phyloP scores from a whole-genome alignment of 192 early-diverging fungal genomes.

The Coemansia sp. region DNA sequence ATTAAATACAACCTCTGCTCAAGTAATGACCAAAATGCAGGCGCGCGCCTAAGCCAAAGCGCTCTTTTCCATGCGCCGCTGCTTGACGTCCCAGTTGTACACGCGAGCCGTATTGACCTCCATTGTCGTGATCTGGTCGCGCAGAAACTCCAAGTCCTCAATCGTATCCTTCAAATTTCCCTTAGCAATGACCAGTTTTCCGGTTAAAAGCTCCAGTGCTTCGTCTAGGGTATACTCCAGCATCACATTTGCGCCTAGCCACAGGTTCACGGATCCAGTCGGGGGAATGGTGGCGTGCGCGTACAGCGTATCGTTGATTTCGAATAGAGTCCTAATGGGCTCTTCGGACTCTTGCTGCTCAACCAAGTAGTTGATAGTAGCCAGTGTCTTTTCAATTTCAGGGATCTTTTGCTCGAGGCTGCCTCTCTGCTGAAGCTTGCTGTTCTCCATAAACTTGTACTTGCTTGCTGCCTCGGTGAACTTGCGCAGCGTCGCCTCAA shows the following conservation, averaged over 20 bases:
- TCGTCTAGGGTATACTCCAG: conserved; percentile 91
- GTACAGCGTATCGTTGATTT: conserved; percentile 93
- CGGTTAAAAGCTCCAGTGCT: conserved; percentile 71
- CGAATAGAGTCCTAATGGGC: conserved; percentile 80
- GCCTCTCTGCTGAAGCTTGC: conserved; percentile 78
- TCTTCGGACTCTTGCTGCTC: conserved; percentile 60
- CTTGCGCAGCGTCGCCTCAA: conserved; percentile 85
- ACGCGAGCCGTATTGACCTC: conserved; percentile 96
- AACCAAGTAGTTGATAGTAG: conserved; percentile 78
- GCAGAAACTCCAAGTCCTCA: conserved; percentile 90
- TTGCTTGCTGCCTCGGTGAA: conserved; percentile 93
- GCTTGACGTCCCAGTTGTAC: conserved; percentile 97
- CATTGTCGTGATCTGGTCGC: conserved; percentile 99
- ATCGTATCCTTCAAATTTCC: conserved; percentile 69
- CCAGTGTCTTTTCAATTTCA: conserved; percentile 91
- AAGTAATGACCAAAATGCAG: background rate
- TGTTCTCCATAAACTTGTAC: conserved; percentile 97
- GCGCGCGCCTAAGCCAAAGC: conserved; percentile 1
- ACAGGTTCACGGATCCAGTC: conserved; percentile 82
- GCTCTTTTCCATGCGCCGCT: conserved; percentile 49
- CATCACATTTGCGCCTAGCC: conserved; percentile 99
- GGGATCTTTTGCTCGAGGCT: conserved; percentile 91
- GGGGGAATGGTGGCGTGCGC: conserved; percentile 77
- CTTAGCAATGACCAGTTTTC: conserved; percentile 74
- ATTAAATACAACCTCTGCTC: background rate